Evolutionary conservation across 2,329 filamentous ascomycete species (phyloP), one percentile per base, ranked within the genome.

Genomic region (Exophiala spinifera): DNA sequence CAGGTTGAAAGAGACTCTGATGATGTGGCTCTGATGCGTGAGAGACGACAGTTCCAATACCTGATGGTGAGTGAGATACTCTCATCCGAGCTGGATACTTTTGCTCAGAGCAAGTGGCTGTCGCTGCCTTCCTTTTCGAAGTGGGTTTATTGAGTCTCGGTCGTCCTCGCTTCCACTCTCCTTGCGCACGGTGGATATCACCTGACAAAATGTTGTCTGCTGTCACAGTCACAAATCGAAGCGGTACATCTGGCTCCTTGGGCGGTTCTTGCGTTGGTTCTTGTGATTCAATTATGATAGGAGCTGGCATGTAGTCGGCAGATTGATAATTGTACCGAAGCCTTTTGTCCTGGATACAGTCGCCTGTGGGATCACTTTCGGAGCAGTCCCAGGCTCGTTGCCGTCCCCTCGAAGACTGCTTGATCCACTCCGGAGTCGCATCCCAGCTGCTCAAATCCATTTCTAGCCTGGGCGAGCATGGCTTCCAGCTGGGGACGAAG

Each of bases 361-460:
- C 34, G 34, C 34, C 17, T 19, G 19, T 15, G 23, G n/a, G 7
- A 44, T 23, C 19, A 44, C 2, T 15, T 1, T 44, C 21, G n/a
- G 20, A n/a, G 19, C 20, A 25, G 10, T 44, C 42, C 10, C 3
- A 44, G 7, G 23, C n/a, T 15, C 20, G 42, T 15, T n/a, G 14
- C 34, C n/a, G 14, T 10, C 15, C 7, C 7, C 34, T 20, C 15
- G 42, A 44, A 23, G 19, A 25, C 10, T 25, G 19, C 14, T 25
- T 44, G 8, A 44, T 23, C 42, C 42, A 44, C n/a, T 44, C 42
- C 21, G 42, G 42, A 3, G 42, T 44, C n/a, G 42, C 42, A 15
- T 44, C 42, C 42, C 42, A 44, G 42, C 42, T 44, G 42, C 42
- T 44, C 20, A 44, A 13, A 28, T 44, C 42, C 21, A 44, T 15